Conservation (phyloP, 495 filamentous ascomycete species). For the Aspergillus hancockii region DNA sequence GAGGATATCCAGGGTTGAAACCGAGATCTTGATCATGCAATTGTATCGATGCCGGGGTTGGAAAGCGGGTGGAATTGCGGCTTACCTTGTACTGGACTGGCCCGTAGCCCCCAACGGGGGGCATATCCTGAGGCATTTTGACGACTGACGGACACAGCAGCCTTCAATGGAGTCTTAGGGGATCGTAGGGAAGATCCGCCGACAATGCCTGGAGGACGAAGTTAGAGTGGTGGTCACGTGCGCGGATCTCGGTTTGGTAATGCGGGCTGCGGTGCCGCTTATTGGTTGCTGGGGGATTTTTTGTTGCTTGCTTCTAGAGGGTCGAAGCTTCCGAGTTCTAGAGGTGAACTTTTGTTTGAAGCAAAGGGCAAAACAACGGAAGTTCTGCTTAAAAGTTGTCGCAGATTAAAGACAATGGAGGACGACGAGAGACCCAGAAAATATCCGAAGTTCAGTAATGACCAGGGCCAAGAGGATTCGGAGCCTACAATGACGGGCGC, state of each 20-base stretch:
- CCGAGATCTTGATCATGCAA: too few species aligned
- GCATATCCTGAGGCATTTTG: conserved; percentile 78
- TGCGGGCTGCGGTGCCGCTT: conserved; percentile 28
- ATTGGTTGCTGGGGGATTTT: conserved; percentile 32
- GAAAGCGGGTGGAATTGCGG: conserved; percentile 16
- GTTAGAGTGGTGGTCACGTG: conserved; percentile 44
- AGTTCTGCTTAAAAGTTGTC: conserved; percentile 7
- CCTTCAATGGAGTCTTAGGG: conserved; percentile 24
- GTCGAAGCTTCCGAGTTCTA: background rate
- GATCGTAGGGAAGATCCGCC: conserved; percentile 12
- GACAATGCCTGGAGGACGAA: conserved; percentile 33
- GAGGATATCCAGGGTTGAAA: background rate
- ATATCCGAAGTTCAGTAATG: conserved; percentile 47
- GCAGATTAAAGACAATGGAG: conserved; percentile 42
- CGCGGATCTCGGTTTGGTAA: conserved; percentile 28
- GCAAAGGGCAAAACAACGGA: conserved; percentile 15
- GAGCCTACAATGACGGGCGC: conserved; percentile 40
- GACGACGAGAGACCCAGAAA: conserved; percentile 55
- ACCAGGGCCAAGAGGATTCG: conserved; percentile 23
- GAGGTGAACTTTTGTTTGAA: conserved; percentile 25
- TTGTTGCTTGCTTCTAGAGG: background rate
- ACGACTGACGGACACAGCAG: conserved; percentile 23
- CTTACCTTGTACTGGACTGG: conserved; percentile 93
- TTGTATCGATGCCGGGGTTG: background rate
- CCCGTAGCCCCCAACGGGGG: conserved; percentile 89